Evolutionary conservation across 495 filamentous ascomycete genomes (phyloP), one percentile per base, ranked within the genome.

Genomic region (Aspergillus nidulans): DNA sequence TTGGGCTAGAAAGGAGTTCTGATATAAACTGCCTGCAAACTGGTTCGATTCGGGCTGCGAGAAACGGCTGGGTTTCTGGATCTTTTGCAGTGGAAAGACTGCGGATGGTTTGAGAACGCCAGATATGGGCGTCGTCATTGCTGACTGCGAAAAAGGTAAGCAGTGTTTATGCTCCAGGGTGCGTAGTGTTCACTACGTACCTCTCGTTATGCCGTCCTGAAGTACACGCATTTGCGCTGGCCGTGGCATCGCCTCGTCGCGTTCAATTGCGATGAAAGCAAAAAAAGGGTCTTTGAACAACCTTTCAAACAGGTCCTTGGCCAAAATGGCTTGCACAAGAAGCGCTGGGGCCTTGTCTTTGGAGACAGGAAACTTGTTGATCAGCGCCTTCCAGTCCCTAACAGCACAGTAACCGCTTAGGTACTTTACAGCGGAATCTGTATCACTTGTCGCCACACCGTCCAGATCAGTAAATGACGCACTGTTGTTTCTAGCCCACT

Each of bases 261-360:
- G 19, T 1, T 46, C 32, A 12, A 20, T 16, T 2, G 1, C 2
- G 21, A 3, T 18, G 12, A 57, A 56, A 1, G 43, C 49, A 30
- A 61, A 57, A 34, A 61, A 61, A 1, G 59, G 54, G 18, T 55
- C 20, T 1, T n/a, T 40, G 25, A 61, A 61, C 4, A 56, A 16
- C 25, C 13, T 34, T 5, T 28, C 50, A 15, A 51, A 51, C 0
- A 61, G 19, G 41, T 47, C 26, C 49, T 55, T 57, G 1, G 51
- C 46, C 15, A 61, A 25, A 21, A 40, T 0, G 2, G 59, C 59
- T 23, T 61, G 59, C 1, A 49, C 16, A 3, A 61, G 34, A 13
- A 61, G 28, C 5, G 30, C 23, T 15, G 59, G 59, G 2, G 57
- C 16, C 19, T 41, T 50, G 12, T 39, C 40, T 34, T 13, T 19